Conservation (phyloP, 306 rosid genomes). For the Spatholobus suberectus region DNA sequence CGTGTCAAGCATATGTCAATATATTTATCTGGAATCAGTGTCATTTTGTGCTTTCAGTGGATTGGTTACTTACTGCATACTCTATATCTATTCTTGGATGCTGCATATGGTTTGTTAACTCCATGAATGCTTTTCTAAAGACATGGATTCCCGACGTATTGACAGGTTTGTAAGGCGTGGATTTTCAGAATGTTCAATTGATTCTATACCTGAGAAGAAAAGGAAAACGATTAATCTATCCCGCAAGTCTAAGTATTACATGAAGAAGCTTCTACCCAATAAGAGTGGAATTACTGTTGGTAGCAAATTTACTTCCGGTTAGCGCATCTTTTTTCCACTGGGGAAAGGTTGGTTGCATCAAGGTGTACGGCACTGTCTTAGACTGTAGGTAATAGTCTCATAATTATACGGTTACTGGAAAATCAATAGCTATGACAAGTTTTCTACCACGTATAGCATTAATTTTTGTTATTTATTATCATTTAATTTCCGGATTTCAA, state of each 20-base stretch:
- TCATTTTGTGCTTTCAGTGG: neutral
- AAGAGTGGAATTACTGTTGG: conserved; percentile 55
- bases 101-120: conserved; percentile 6
- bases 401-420: neutral
- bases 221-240: conserved; percentile 62
- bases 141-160: conserved; percentile 4
- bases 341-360: neutral
- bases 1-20: neutral
- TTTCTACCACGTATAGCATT: neutral
- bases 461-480: neutral
- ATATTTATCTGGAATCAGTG: neutral
- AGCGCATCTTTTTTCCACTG: neutral
- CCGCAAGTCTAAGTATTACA: conserved; percentile 79
- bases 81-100: neutral
- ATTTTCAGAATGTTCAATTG: conserved; percentile 75
- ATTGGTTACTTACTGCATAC: neutral
- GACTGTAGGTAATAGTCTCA: conserved; percentile 2
- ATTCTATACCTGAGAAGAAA: conserved; percentile 69
- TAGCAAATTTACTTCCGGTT: conserved; percentile 33
- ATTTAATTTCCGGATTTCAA: neutral
- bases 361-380: neutral
- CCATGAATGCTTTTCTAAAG: conserved; percentile 32
- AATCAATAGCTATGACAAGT: neutral
- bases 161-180: conserved; percentile 89
- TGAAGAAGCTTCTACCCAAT: conserved; percentile 68